Evolutionary conservation across 2,329 filamentous ascomycete species (phyloP).

Genomic region (Xylaria multiplex): DNA sequence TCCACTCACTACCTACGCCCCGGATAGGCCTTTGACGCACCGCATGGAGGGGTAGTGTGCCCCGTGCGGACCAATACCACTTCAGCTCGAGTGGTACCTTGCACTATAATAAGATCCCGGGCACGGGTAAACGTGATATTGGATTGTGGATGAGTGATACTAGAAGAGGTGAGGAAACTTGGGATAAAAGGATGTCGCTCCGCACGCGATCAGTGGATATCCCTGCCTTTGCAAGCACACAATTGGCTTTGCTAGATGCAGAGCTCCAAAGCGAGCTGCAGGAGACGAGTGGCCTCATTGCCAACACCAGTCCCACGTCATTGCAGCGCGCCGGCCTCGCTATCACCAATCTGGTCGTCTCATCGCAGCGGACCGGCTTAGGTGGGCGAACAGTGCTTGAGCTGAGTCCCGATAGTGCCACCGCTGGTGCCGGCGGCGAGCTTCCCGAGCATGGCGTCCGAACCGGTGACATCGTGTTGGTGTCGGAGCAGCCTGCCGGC

Average conservation of each 20-base stretch:
- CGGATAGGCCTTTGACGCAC: too few relatives aligned
- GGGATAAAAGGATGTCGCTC: conserved; percentile 50
- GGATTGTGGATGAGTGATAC: not conserved
- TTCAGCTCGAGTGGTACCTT: not conserved
- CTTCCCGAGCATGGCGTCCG: conserved; percentile 80
- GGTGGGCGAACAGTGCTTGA: conserved; percentile 93
- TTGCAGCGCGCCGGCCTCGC: conserved; percentile 83
- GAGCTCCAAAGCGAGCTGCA: conserved; percentile 79
- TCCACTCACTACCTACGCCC: conserved; percentile 4
- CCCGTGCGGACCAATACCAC: not conserved
- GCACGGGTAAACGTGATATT: not conserved
- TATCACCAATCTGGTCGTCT: conserved; percentile 77
- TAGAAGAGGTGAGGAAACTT: not conserved
- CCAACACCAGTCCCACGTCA: conserved; percentile 72
- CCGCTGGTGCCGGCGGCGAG: conserved; percentile 57
- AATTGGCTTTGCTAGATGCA: conserved; percentile 74
- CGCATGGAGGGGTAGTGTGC: too few relatives aligned
- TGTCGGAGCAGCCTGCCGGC: conserved; percentile 79
- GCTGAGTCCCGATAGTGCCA: conserved; percentile 77
- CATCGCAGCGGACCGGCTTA: conserved; percentile 84
- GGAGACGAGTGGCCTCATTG: conserved; percentile 74
- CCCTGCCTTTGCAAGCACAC: conserved; percentile 73
- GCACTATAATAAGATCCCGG: too few relatives aligned
- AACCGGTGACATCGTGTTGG: conserved; percentile 79
- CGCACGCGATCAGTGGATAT: conserved; percentile 65